These are phyloP conservation scores for Magnolia officinalis DNA, from an alignment of 164 flowering plant genomes.

Conservation along the genomic window DNA sequence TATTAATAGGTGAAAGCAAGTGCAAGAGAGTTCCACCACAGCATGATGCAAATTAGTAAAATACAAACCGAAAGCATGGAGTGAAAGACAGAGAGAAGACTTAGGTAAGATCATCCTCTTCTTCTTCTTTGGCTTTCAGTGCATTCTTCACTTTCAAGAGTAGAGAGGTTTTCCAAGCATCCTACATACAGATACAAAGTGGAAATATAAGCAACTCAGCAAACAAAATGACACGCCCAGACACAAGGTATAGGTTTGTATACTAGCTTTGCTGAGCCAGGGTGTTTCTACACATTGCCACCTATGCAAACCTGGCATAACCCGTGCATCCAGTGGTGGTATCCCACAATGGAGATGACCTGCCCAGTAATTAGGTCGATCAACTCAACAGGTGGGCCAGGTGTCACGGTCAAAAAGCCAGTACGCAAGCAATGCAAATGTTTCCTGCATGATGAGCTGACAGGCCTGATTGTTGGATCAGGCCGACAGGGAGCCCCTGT, in stretches of 20 bases:
- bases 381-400: too few relatives aligned
- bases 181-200: too few relatives aligned
- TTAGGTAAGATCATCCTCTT: slow-evolving; percentile 77
- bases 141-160: slow-evolving; percentile 68
- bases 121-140: slow-evolving; percentile 58
- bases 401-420: too few relatives aligned
- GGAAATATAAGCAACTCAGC: background rate
- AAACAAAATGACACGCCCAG: background rate
- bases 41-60: background rate
- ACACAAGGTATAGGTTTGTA: background rate
- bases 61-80: background rate
- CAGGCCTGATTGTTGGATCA: background rate
- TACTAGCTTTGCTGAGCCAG: background rate
- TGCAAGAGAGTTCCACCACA: too few relatives aligned
- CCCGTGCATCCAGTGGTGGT: background rate
- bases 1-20: background rate
- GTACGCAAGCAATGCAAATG: too few relatives aligned
- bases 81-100: background rate
- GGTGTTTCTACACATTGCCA: background rate
- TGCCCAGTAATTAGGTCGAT: background rate
- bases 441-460: background rate
- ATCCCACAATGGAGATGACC: background rate
- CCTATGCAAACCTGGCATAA: too few relatives aligned
- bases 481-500: background rate
- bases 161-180: slow-evolving; percentile 75